Conservation (phyloP, 176 grass and related monocot species). For the Alopecurus myosuroides region DNA sequence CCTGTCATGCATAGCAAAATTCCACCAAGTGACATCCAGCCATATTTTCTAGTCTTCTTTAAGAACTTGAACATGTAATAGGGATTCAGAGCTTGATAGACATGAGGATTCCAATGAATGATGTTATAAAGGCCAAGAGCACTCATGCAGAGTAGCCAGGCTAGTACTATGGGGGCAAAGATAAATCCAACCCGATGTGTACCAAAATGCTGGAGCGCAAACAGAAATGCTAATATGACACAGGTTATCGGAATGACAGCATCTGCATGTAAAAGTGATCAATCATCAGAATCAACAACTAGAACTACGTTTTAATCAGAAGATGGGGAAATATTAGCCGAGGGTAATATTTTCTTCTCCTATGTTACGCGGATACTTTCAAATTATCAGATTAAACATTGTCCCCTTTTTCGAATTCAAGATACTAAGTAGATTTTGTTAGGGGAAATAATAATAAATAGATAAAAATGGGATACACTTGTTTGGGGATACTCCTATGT, state of each 20-base stretch:
- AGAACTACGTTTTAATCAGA: background rate
- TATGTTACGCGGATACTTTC: background rate
- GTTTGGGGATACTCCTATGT: too few relatives aligned
- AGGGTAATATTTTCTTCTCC: too few relatives aligned
- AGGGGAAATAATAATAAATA: background rate
- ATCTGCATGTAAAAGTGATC: conserved; percentile 52
- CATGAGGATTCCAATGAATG: conserved; percentile 78
- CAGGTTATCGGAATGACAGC: conserved; percentile 92
- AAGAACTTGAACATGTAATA: conserved; percentile 92
- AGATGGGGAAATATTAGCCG: too few relatives aligned
- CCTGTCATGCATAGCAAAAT: conserved; percentile 98
- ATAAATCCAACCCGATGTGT: conserved; percentile 84
- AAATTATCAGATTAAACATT: background rate
- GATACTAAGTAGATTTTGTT: background rate
- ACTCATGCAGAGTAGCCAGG: conserved; percentile 89
- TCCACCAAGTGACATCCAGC: conserved; percentile 99
- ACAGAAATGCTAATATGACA: conserved; percentile 78
- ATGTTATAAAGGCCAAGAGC: conserved; percentile 93
- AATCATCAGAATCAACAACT: background rate
- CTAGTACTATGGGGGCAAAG: conserved; percentile 85
- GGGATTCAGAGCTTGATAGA: conserved; percentile 85
- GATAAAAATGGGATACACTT: too few relatives aligned
- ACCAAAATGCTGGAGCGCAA: conserved; percentile 93
- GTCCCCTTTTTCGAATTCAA: background rate
- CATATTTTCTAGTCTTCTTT: conserved; percentile 87